Percentiles rank a stretch among this genome's conserved stretches.
phyloP scores from a whole-genome alignment of 1,284 basidiomycete species.

The Lentinus polychrous region DNA sequence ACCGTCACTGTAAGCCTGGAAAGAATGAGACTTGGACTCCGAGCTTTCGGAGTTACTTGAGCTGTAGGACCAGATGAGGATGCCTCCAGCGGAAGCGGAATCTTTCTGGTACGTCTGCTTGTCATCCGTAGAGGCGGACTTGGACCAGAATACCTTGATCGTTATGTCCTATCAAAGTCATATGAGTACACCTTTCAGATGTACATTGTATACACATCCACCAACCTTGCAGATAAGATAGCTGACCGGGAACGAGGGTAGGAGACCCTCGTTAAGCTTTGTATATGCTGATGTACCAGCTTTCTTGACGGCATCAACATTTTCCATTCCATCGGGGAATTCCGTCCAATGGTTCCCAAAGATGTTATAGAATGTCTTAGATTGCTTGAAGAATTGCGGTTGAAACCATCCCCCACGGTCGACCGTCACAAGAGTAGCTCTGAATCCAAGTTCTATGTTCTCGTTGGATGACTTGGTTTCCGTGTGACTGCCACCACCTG shows the following conservation, averaged over 20 bases:
- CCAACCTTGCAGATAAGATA: slow-evolving; percentile 4
- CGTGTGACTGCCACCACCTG: neutral
- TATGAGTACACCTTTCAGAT: neutral
- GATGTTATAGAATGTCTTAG: neutral
- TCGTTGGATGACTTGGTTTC: neutral
- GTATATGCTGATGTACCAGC: neutral
- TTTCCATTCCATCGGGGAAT: neutral
- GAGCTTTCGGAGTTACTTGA: neutral
- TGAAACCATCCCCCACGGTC: slow-evolving; percentile 6
- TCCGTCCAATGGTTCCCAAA: neutral
- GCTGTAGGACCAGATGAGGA: slow-evolving; percentile 2
- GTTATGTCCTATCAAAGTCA: slow-evolving; percentile 3
- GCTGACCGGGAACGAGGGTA: slow-evolving; percentile 1
- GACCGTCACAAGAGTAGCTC: slow-evolving; percentile 3
- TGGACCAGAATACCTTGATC: neutral
- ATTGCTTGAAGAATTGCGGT: slow-evolving; percentile 5
- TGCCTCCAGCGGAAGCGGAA: neutral
- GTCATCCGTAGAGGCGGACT: neutral
- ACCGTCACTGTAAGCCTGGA: neutral
- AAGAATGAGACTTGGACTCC: neutral
- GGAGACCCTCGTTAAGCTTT: neutral
- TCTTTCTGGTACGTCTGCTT: neutral
- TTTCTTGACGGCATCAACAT: neutral
- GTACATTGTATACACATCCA: neutral
- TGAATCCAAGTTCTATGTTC: slow-evolving; percentile 1